Evolutionary conservation across 345 rosid species (phyloP).

Genomic region (Erodium maritimum): DNA sequence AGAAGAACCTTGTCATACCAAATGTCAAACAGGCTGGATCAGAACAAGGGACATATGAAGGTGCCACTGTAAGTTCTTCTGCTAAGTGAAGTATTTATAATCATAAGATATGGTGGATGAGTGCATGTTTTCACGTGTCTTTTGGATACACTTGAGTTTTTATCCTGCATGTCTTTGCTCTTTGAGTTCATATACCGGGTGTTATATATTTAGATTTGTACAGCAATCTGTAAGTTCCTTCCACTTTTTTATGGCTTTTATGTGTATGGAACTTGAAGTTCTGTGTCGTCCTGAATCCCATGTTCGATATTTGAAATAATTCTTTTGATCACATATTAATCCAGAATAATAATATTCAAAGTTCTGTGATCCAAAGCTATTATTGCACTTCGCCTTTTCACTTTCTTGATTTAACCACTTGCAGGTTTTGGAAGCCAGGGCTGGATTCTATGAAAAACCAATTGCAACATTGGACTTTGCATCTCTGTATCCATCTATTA

Average conservation of each 20-base stretch:
- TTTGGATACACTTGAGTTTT: background rate
- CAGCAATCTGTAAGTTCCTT: background rate
- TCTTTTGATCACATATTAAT: background rate
- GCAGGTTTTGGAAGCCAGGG: constrained; percentile 86
- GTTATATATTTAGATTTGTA: background rate
- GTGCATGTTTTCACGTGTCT: background rate
- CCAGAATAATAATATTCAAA: no score
- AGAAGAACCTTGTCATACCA: constrained; percentile 74
- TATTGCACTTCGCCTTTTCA: background rate
- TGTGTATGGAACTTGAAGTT: background rate
- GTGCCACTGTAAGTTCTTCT: constrained; percentile 86
- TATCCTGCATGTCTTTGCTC: background rate
- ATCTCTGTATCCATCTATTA: constrained; percentile 91
- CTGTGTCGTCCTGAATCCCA: background rate
- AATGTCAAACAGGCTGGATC: constrained; percentile 81
- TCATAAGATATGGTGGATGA: background rate
- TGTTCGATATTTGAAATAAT: background rate
- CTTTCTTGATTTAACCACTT: constrained; percentile 12
- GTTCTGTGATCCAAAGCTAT: background rate
- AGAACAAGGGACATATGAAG: constrained; percentile 92
- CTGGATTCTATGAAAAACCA: constrained; percentile 91
- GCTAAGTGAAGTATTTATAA: background rate
- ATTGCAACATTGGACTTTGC: constrained; percentile 97
- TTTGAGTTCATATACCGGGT: background rate
- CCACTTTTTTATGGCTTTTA: background rate